Evolutionary conservation across 2,329 filamentous ascomycete species (phyloP).

Genomic region (Cryphonectria carpinicola): DNA sequence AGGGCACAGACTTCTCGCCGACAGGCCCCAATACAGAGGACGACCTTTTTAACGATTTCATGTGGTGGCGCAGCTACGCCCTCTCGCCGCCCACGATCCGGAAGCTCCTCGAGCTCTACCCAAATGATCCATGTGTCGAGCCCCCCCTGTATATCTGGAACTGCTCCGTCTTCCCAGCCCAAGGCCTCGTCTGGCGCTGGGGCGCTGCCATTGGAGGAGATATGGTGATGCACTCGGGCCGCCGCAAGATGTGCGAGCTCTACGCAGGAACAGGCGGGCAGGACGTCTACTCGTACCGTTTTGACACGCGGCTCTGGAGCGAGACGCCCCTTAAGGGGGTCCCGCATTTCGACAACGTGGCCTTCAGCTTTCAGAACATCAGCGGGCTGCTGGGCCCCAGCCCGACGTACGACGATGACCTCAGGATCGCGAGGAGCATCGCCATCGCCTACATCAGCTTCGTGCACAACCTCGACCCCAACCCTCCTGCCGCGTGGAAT

Average conservation of each 20-base stretch:
- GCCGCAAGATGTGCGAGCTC: conserved; percentile 49
- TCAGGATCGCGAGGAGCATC: conserved; percentile 40
- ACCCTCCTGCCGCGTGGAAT: conserved; percentile 32
- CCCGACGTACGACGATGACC: conserved; percentile 46
- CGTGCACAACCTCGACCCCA: conserved; percentile 48
- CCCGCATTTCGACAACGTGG: conserved; percentile 54
- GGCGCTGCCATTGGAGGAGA: conserved; percentile 50
- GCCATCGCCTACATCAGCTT: conserved; percentile 50
- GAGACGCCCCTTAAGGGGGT: conserved; percentile 45
- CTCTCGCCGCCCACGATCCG: conserved; percentile 49
- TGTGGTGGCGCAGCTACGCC: conserved; percentile 50
- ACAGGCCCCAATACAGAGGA: conserved; percentile 44
- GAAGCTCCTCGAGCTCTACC: conserved; percentile 51
- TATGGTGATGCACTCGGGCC: conserved; percentile 52
- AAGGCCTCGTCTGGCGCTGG: conserved; percentile 50
- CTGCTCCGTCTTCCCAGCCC: conserved; percentile 37
- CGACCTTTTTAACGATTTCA: conserved; percentile 47
- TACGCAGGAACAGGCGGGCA: conserved; percentile 39
- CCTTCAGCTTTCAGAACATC: conserved; percentile 56
- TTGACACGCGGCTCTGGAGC: conserved; percentile 52
- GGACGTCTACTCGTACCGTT: conserved; percentile 53
- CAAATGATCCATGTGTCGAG: conserved; percentile 51
- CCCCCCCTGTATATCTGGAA: conserved; percentile 48
- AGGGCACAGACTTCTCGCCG: conserved; percentile 49
- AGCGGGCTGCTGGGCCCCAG: conserved; percentile 50